phyloP scores from a whole-genome alignment of 2,329 filamentous ascomycete genomes.

The Xylaria sp. region DNA sequence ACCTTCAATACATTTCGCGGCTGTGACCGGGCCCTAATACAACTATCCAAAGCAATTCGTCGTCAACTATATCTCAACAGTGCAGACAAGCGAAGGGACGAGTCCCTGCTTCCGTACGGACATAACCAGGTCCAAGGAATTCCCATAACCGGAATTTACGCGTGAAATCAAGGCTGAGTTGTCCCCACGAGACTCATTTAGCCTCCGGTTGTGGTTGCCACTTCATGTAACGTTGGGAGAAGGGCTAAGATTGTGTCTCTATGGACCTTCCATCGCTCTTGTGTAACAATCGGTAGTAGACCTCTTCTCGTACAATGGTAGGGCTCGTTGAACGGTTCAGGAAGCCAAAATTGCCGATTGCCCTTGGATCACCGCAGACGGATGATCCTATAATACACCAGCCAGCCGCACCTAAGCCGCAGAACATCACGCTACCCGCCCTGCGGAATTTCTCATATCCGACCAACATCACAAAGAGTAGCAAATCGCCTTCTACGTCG shows the following conservation, averaged over 20 bases:
- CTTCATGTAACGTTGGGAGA: not conserved
- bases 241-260: not conserved
- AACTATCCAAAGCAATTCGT: not conserved
- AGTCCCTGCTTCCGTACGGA: not conserved
- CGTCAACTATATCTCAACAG: not conserved
- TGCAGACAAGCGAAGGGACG: not conserved
- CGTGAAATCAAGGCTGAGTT: not conserved
- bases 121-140: not conserved
- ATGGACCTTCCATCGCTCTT: not conserved
- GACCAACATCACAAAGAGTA: slow-evolving; percentile 38
- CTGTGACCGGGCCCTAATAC: not conserved
- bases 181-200: not conserved
- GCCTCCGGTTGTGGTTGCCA: not conserved
- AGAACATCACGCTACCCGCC: slow-evolving; percentile 36
- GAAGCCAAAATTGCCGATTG: slow-evolving; percentile 44
- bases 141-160: too few species aligned
- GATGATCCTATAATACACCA: slow-evolving; percentile 30
- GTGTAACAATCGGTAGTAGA: slow-evolving; percentile 11
- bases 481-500: slow-evolving; percentile 24
- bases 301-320: slow-evolving; percentile 44
- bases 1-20: not conserved
- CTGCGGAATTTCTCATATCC: slow-evolving; percentile 51
- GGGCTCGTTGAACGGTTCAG: slow-evolving; percentile 46
- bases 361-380: slow-evolving; percentile 39
- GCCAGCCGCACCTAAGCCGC: slow-evolving; percentile 34